Base-by-base conservation (phyloP, 2,329 filamentous ascomycete genomes). In the Pezizomycotina sp. region DNA sequence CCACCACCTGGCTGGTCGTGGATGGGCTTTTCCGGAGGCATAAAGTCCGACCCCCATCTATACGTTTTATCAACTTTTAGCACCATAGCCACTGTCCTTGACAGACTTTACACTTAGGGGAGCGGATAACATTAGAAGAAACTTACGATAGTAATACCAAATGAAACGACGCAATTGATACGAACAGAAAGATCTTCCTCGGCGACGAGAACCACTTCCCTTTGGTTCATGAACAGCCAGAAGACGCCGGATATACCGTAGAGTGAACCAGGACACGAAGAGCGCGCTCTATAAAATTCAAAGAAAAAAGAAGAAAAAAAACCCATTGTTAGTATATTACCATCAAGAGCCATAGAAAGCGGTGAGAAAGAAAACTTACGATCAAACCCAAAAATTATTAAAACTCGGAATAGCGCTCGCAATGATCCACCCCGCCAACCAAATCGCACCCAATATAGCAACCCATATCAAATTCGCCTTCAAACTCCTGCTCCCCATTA, bases 321-420 rank as follows among this genome's bases (percentile, higher is more conserved):
- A n/a, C n/a, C n/a, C n/a, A n/a, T n/a, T 12, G 23, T n/a, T 5
- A 34, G 8, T 18, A 28, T 7, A 12, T 37, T 12, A 31, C 31
- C 15, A 22, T 6, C 7, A 3, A 15, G 6, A 10, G 2, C 13
- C 4, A 7, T 13, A 22, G 7, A 31, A 4, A 27, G n/a, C 2
- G 15, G n/a, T 15, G 31, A 18, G 12, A n/a, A 24, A 28, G n/a
- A n/a, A 20, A 14, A 36, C 46, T 40, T 38, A 48, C 63, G 48
- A 79, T 68, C 22, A 80, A 56, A 4, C 68, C 68, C n/a, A 81
- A 58, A 81, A 58, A 29, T 70, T 63, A 50, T 69, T 70, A 58
- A 81, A 82, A 31, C 71, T 67, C 0, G 77, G 77, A 5, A 81
- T 73, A 0, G 71, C 69, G 51, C 75, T 67, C 4, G 76, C 73